Evolutionary conservation across 352 stramenopile species (phyloP).

Genomic region (Hyaloperonospora brassicae): DNA sequence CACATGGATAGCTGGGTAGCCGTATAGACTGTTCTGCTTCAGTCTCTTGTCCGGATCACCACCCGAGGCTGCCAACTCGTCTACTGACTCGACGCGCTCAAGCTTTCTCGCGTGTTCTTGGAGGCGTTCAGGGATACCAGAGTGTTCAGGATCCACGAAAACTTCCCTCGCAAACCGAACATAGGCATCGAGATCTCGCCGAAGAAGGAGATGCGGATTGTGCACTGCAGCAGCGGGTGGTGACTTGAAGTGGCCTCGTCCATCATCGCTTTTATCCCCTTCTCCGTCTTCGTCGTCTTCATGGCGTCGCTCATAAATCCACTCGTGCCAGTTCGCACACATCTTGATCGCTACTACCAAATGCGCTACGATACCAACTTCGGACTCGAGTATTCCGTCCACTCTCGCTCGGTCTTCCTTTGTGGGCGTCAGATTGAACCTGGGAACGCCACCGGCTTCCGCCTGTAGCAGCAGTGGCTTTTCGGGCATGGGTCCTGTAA

Average conservation of each 20-base stretch:
- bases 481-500: conserved; percentile 32
- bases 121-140: conserved; percentile 33
- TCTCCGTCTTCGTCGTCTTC: conserved; percentile 13
- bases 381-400: conserved; percentile 35
- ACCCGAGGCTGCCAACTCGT: conserved; percentile 7
- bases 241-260: conserved; percentile 3
- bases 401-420: conserved; percentile 20
- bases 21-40: conserved; percentile 27
- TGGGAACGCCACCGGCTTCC: conserved; percentile 10
- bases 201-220: conserved; percentile 22
- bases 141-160: conserved; percentile 32
- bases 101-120: conserved; percentile 41
- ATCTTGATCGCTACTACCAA: conserved; percentile 59
- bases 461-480: conserved; percentile 28
- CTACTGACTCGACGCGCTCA: conserved; percentile 15
- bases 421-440: conserved; percentile 13
- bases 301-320: conserved; percentile 51
- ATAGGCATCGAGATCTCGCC: conserved; percentile 43
- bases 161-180: conserved; percentile 41
- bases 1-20: conserved; percentile 49
- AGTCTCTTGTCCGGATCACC: conserved; percentile 15
- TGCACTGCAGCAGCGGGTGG: conserved; percentile 13
- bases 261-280: conserved; percentile 14
- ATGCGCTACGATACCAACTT: conserved; percentile 49
- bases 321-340: conserved; percentile 74